phyloP scores from a whole-genome alignment of 345 rosid species.

The Euclidium syriacum region DNA sequence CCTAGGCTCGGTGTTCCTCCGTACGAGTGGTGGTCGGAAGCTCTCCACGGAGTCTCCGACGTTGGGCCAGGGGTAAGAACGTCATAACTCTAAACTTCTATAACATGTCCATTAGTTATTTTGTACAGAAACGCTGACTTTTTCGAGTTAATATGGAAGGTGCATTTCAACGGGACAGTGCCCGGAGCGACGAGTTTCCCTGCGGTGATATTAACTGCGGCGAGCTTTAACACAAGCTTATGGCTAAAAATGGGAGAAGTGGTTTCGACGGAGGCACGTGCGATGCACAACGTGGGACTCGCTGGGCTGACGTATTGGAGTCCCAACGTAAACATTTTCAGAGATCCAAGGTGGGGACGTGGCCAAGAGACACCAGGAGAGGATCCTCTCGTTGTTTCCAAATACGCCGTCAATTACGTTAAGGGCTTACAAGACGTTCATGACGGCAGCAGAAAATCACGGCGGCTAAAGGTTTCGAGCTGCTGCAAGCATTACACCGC shows the following conservation, averaged over 20 bases:
- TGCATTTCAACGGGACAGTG: slow-evolving; percentile 39
- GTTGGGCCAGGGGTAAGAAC: slow-evolving; percentile 40
- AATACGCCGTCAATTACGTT: slow-evolving; percentile 40
- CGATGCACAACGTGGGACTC: slow-evolving; percentile 38
- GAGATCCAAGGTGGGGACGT: slow-evolving; percentile 57
- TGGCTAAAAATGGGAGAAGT: slow-evolving; percentile 56
- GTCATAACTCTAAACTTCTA: neutral
- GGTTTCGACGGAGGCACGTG: slow-evolving; percentile 43
- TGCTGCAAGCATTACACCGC: slow-evolving; percentile 60
- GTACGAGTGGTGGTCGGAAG: slow-evolving; percentile 78
- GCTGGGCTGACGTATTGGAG: slow-evolving; percentile 51
- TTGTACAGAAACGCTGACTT: neutral
- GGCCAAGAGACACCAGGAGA: slow-evolving; percentile 51
- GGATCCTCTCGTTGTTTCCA: slow-evolving; percentile 42
- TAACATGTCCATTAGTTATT: neutral
- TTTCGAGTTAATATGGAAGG: neutral
- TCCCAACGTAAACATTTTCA: slow-evolving; percentile 45
- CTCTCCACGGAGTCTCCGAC: slow-evolving; percentile 60
- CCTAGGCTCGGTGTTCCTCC: slow-evolving; percentile 52
- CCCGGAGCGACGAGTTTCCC: slow-evolving; percentile 69
- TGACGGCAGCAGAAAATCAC: slow-evolving; percentile 1
- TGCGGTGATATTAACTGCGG: slow-evolving; percentile 44
- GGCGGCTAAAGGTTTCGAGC: slow-evolving; percentile 41
- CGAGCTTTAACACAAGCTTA: slow-evolving; percentile 47
- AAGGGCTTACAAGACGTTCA: slow-evolving; percentile 47